Base-by-base conservation (phyloP, 2,329 filamentous ascomycete species). In the Cercospora sesami region DNA sequence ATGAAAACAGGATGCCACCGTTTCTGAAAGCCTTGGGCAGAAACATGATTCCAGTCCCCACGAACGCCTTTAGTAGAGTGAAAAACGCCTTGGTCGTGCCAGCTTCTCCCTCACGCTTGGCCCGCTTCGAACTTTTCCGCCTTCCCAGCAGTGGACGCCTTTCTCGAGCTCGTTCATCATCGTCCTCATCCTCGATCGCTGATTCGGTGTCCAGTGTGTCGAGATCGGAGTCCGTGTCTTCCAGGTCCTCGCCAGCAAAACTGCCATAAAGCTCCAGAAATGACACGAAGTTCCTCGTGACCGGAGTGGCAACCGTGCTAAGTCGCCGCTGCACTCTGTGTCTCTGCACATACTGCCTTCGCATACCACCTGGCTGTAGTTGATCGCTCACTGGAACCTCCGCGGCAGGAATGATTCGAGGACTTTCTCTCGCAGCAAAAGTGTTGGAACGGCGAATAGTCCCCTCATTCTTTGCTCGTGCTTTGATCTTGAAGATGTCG, bases 31-130 rank as follows among this genome's bases (percentile, higher is more conserved):
- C 91, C 76, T 92, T 93, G 58, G 91, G 91, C 55, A 93, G 78
- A 75, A 93, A 93, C 88, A 93, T 92, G 77, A 93, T 93, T 69
- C 91, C 91, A 0, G 91, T 93, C 59, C 91, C 91, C 63, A 93
- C 86, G 74, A 93, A 93, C 1, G 91, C 90, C 78, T 93, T 93
- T 62, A 93, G 81, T 9, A 93, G 82, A 0, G 90, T 93, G 78
- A 93, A 92, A 79, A 93, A 93, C 0, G 91, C 89, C 80, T 91
- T 91, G 45, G 85, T 80, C n/a, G 86, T 89, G 63, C 86, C 85
- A 1, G 91, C 89, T 73, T 91, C 88, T 21, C 89, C 89, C 39
- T 85, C 81, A 68, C 78, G 82, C 60, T 73, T 73, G 26, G 72
- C 74, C 23, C 84, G 80, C 69, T 77, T 79, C 1, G 86, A 84